A percentile compares a stretch with the other conserved stretches of the same genome.
These are phyloP conservation scores for Brassica hybrid DNA, from an alignment of 441 rosid genomes.

Conservation along the genomic window DNA sequence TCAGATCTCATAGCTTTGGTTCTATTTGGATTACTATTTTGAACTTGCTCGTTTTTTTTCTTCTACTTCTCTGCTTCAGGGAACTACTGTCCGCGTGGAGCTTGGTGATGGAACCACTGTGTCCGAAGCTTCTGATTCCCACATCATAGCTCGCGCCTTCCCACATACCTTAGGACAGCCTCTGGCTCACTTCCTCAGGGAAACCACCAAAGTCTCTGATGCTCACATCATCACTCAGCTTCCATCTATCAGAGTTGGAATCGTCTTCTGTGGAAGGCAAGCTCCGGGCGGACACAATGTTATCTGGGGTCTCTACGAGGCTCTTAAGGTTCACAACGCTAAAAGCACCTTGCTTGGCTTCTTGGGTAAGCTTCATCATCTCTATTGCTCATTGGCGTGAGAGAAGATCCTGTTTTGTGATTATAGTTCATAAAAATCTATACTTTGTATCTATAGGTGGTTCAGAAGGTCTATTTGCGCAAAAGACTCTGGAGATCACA, in stretches of 20 bases:
- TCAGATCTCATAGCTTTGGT: neutral
- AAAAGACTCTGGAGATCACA: conserved; percentile 86
- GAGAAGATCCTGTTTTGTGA: neutral
- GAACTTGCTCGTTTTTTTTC: no score
- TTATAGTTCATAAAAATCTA: no score
- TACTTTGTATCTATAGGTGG: no score
- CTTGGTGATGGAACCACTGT: conserved; percentile 85
- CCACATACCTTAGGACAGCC: conserved; percentile 92
- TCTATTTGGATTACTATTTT: neutral
- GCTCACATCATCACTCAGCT: conserved; percentile 91
- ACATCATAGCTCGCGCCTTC: conserved; percentile 70
- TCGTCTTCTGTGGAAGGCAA: conserved; percentile 96
- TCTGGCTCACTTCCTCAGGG: conserved; percentile 94
- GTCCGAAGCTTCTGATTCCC: conserved; percentile 72
- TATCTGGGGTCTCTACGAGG: conserved; percentile 85
- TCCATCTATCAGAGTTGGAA: conserved; percentile 90
- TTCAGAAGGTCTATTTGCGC: conserved; percentile 96
- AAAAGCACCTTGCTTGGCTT: conserved; percentile 79
- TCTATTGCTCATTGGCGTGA: neutral
- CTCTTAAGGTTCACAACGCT: conserved; percentile 83
- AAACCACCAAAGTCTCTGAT: conserved; percentile 80
- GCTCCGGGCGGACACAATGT: conserved; percentile 99
- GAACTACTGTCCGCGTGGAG: conserved; percentile 62
- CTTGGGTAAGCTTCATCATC: conserved; percentile 58
- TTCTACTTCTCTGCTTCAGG: no score